Percentiles rank a stretch among this genome's conserved stretches.
phyloP scores from a whole-genome alignment of 2,329 filamentous ascomycete species.

The Fonsecaea erecta region DNA sequence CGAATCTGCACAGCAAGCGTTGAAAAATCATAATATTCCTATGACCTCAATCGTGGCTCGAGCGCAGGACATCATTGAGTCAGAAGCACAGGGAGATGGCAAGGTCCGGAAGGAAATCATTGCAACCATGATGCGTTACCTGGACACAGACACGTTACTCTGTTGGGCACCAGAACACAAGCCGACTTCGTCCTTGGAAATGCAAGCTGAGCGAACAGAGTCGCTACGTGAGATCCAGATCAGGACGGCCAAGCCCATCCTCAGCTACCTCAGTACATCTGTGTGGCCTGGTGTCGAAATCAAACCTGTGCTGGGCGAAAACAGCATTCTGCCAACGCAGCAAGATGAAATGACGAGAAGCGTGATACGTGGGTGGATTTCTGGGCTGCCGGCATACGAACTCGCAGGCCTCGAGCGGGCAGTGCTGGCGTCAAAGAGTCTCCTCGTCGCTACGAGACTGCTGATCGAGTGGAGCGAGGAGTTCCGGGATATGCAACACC shows the following conservation, averaged over 20 bases:
- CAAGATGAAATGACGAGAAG: slow-evolving; percentile 77
- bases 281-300: slow-evolving; percentile 87
- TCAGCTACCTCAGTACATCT: slow-evolving; percentile 69
- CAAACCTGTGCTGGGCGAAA: slow-evolving; percentile 75
- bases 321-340: slow-evolving; percentile 73
- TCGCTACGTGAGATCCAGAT: slow-evolving; percentile 75
- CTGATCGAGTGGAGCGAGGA: slow-evolving; percentile 87
- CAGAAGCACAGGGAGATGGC: slow-evolving; percentile 60
- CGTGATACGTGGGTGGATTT: slow-evolving; percentile 77
- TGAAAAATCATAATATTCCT: slow-evolving; percentile 85
- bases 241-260: slow-evolving; percentile 69
- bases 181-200: slow-evolving; percentile 53
- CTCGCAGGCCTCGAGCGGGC: slow-evolving; percentile 85
- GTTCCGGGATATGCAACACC: slow-evolving; percentile 58
- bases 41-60: slow-evolving; percentile 84
- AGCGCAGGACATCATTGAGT: slow-evolving; percentile 76
- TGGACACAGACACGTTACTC: slow-evolving; percentile 88
- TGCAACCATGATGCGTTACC: slow-evolving; percentile 75
- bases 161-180: slow-evolving; percentile 76
- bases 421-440: slow-evolving; percentile 82
- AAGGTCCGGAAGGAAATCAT: slow-evolving; percentile 68
- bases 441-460: slow-evolving; percentile 76
- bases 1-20: slow-evolving; percentile 77
- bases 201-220: slow-evolving; percentile 54
- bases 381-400: slow-evolving; percentile 74